phyloP scores from a whole-genome alignment of 2,329 filamentous ascomycete genomes.

The Periglandula ipomoeae region DNA sequence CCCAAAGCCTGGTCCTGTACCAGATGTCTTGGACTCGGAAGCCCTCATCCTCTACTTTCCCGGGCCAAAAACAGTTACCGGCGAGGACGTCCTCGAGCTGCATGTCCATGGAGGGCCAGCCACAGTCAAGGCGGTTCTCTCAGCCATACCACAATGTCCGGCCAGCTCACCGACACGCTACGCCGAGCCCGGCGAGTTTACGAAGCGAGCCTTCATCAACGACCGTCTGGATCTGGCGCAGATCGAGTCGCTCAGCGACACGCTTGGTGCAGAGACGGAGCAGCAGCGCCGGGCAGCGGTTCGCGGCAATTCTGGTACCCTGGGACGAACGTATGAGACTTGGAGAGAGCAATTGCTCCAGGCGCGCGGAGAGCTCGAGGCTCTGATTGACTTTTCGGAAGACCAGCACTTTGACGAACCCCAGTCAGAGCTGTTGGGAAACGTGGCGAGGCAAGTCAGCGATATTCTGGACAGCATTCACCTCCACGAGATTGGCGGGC shows the following conservation, averaged over 20 bases:
- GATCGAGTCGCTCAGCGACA: slow-evolving; percentile 57
- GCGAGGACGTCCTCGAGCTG: slow-evolving; percentile 84
- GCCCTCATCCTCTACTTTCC: slow-evolving; percentile 80
- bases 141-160: slow-evolving; percentile 56
- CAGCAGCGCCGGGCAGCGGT: slow-evolving; percentile 85
- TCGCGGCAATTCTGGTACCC: slow-evolving; percentile 59
- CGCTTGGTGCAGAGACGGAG: slow-evolving; percentile 67
- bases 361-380: slow-evolving; percentile 85
- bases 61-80: slow-evolving; percentile 72
- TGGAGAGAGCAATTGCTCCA: slow-evolving; percentile 73
- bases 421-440: slow-evolving; percentile 59
- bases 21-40: slow-evolving; percentile 58
- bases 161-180: slow-evolving; percentile 53
- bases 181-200: slow-evolving; percentile 94
- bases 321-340: slow-evolving; percentile 68
- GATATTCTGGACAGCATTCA: slow-evolving; percentile 53
- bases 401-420: slow-evolving; percentile 96
- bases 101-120: slow-evolving; percentile 91
- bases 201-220: slow-evolving; percentile 82
- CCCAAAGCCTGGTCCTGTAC: slow-evolving; percentile 17
- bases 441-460: slow-evolving; percentile 57
- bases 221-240: slow-evolving; percentile 78
- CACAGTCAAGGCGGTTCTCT: slow-evolving; percentile 76
- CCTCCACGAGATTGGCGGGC: slow-evolving; percentile 65
- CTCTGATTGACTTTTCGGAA: slow-evolving; percentile 92